Base-by-base conservation (phyloP, 208 protist genomes). In the Wallacemonas sp. region DNA sequence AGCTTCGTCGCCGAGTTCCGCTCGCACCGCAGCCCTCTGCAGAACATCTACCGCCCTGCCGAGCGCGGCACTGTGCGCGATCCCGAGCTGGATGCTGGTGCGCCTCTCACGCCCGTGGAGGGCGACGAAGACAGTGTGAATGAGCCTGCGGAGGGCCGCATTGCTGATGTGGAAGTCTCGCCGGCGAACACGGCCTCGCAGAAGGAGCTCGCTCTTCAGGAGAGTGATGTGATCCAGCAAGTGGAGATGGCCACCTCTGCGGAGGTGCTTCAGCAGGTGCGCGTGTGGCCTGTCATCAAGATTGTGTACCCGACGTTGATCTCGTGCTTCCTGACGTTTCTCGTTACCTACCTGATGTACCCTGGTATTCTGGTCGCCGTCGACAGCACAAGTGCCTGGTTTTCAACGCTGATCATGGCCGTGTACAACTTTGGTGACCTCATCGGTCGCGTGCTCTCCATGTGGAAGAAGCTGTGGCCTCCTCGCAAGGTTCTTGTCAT, bases 251-350 rank as follows among this genome's bases (percentile, higher is more conserved):
- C 69, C 45, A 89, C 81, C 18, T 89, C 86, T 20, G 67, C 86
- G 20, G 86, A 88, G 77, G 61, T 89, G 57, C 61, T 92, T 41
- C 83, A 89, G 73, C 62, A 65, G 18, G 78, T 82, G 28, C 77
- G 67, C 42, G 44, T 92, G 57, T 83, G 79, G 79, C 76, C 70
- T 18, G 79, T 95, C 12, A 74, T 91, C 38, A 84, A 87, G 57
- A 66, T 78, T 46, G 87, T 89, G 42, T 90, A 77, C 62, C 82
- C 84, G 0, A 90, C 93, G 86, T 86, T 89, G 80, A 54, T 95
- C 10, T 61, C 86, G 12, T 84, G 79, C 55, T 76, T 86, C 44
- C 67, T 90, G n/a, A 86, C 76, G 33, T 93, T 92, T 61, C 45
- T 65, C 39, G 36, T 77, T 61, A 89, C 90, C 16, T 89, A 90